Base-by-base conservation (phyloP, 352 stramenopile genomes). In the Globisporangium canariense region DNA sequence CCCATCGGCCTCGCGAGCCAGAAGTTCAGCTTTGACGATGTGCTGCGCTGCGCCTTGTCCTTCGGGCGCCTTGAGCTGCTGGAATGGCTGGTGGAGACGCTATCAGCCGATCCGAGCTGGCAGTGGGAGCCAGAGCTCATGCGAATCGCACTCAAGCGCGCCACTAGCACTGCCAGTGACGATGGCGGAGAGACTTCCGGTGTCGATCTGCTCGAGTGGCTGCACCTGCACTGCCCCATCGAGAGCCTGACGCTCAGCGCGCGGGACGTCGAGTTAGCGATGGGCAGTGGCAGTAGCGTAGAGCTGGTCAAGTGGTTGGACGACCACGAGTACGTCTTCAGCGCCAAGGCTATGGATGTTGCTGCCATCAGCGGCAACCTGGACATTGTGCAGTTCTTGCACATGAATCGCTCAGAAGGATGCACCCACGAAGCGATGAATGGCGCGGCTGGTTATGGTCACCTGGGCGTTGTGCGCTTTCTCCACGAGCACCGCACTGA, bases 401-500 rank as follows among this genome's bases (percentile, higher is more conserved):
- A 69, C 7, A 49, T 49, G 13, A 28, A 51, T 11, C 62, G 62
- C 11, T 32, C 54, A 1, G 62, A 67, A 30, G 64, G 64, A 3
- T 67, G 64, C 43, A 62, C 49, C 18, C 41, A n/a, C 1, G 40
- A 54, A 25, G 64, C 64, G 41, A 62, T 70, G 47, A 32, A 62
- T 11, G 16, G 40, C 4, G 64, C 64, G 8, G 58, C 50, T 18
- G 50, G 38, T 2, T 43, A 53, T 22, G 64, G 58, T 3, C 53
- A 66, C 46, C 20, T 58, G 25, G 32, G 62, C 2, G 46, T 70
- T 6, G 64, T 67, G 13, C 49, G 40, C 18, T 70, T 62, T 45
- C 49, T 70, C n/a, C 64, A 70, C 18, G 50, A 43, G 16, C 30
- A 67, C 1, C 58, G 64, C 1, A 38, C 25, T 4, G 63, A 65